These are phyloP conservation scores for Colletotrichum sp. DNA, from an alignment of 2,329 filamentous ascomycete species.

Conservation along the genomic window DNA sequence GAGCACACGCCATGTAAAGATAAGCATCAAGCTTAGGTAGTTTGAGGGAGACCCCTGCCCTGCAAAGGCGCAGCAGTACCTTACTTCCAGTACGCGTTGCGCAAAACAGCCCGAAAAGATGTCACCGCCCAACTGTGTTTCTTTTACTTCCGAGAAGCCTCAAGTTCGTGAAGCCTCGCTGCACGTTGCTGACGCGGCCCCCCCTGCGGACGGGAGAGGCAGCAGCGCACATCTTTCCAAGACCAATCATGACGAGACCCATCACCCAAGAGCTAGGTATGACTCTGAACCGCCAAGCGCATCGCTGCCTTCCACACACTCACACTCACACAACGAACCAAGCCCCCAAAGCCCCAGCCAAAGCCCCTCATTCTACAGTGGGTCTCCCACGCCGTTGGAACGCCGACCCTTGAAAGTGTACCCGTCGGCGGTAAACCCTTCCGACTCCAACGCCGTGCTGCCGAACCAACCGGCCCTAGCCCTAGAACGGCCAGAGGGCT, in stretches of 20 bases:
- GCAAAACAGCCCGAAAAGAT: not conserved
- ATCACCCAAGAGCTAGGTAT: not conserved
- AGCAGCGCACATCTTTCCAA: conserved; percentile 1
- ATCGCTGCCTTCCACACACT: not conserved
- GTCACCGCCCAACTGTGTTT: not conserved
- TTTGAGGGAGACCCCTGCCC: not conserved
- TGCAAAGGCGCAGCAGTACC: not conserved
- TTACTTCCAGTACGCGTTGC: conserved; percentile 1
- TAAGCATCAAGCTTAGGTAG: conserved; percentile 14
- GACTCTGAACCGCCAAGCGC: not conserved
- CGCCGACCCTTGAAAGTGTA: not conserved
- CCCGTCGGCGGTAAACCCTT: not conserved
- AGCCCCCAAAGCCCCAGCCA: not conserved
- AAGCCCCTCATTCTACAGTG: not conserved
- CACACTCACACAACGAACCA: not conserved
- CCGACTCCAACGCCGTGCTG: conserved; percentile 1
- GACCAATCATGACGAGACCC: not conserved
- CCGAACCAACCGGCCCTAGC: conserved; percentile 4
- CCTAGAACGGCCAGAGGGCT: not conserved
- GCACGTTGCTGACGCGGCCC: conserved; percentile 15
- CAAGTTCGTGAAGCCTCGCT: conserved; percentile 2
- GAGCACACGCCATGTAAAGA: conserved; percentile 5
- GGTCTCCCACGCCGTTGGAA: conserved; percentile 14
- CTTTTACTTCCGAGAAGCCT: not conserved
- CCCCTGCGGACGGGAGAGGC: not conserved